A percentile compares a stretch with the other conserved stretches of the same genome.
Conservation (phyloP, 1,284 basidiomycete species). For the Ganoderma meredithae region DNA sequence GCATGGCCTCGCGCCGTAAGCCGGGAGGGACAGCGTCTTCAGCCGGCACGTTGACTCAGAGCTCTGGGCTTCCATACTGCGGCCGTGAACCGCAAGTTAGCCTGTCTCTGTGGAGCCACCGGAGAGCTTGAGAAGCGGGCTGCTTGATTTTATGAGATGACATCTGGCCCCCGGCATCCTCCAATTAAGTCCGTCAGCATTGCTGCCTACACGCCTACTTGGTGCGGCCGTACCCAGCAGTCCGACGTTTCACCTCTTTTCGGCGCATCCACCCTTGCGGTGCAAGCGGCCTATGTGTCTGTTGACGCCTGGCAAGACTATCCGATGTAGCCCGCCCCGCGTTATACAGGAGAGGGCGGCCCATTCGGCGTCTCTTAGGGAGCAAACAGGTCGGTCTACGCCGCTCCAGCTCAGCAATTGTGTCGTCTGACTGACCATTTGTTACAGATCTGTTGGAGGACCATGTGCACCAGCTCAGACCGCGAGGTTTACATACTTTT, state of each 20-base stretch:
- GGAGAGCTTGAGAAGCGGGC: background rate
- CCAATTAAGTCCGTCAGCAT: constrained; percentile 2
- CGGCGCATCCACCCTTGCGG: constrained; percentile 20
- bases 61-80: constrained; percentile 11
- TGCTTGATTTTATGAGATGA: constrained; percentile 14
- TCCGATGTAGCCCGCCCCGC: constrained; percentile 7
- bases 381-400: constrained; percentile 11
- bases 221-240: constrained; percentile 13
- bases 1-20: constrained; percentile 17
- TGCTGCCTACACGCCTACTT: constrained; percentile 18
- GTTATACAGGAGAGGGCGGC: background rate
- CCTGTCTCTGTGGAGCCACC: constrained; percentile 6
- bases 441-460: constrained; percentile 2
- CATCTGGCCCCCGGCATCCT: constrained; percentile 1
- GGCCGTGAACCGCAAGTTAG: constrained; percentile 1
- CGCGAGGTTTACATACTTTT: background rate
- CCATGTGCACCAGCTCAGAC: background rate
- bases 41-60: constrained; percentile 4
- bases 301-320: constrained; percentile 4
- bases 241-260: constrained; percentile 22
- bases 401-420: background rate
- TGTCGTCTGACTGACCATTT: constrained; percentile 11
- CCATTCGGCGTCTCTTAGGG: constrained; percentile 8
- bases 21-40: constrained; percentile 5
- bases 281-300: constrained; percentile 9